phyloP scores from a whole-genome alignment of 495 filamentous ascomycete genomes.

The Thozetella sp. region DNA sequence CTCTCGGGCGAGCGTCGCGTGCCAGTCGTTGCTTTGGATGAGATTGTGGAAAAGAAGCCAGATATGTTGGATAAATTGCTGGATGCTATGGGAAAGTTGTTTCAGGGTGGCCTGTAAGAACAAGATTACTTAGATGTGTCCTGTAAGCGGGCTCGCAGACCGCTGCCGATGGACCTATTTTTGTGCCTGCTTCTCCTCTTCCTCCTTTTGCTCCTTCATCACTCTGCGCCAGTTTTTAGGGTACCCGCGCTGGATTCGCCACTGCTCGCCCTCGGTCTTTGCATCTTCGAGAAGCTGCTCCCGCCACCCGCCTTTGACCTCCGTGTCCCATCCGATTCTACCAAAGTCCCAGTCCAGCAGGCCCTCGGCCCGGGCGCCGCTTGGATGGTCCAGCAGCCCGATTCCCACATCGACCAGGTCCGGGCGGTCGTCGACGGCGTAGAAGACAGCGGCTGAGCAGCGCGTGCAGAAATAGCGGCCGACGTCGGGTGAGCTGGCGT shows the following conservation, averaged over 20 bases:
- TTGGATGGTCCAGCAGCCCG: conserved; percentile 47
- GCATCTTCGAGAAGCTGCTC: conserved; percentile 14
- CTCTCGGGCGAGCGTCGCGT: background rate
- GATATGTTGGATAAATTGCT: background rate
- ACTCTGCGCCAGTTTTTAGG: conserved; percentile 21
- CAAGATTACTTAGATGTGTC: no score
- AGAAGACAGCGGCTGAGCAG: conserved; percentile 57
- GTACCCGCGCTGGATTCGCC: conserved; percentile 19
- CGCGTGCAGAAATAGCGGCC: conserved; percentile 52
- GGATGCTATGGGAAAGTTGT: background rate
- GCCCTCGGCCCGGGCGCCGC: conserved; percentile 51
- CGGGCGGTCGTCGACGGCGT: conserved; percentile 36
- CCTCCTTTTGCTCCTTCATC: conserved; percentile 6
- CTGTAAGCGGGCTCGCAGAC: no score
- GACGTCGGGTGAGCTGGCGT: conserved; percentile 42
- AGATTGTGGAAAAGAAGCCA: background rate
- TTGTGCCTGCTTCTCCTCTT: background rate
- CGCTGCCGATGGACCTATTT: background rate
- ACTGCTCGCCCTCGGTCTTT: conserved; percentile 17
- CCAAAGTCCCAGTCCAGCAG: conserved; percentile 22
- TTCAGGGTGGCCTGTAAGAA: background rate
- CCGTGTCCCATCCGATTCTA: conserved; percentile 9
- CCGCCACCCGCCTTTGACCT: conserved; percentile 25
- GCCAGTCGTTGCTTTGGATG: background rate
- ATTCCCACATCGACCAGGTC: conserved; percentile 51